These are phyloP conservation scores for Neospermospora avenae DNA, from an alignment of 2,329 filamentous ascomycete species.

Conservation along the genomic window DNA sequence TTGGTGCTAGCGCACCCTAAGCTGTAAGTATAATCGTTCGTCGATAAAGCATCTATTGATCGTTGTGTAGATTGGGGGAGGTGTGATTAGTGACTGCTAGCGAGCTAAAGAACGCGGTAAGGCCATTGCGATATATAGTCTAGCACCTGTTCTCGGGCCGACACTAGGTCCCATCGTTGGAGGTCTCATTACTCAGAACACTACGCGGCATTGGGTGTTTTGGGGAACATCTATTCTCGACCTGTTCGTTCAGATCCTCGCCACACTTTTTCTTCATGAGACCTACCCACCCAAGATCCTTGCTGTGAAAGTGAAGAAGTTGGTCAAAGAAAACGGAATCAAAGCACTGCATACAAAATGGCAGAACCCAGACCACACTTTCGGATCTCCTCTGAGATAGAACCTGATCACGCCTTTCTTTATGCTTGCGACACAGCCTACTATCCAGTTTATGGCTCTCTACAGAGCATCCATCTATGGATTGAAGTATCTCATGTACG, in stretches of 20 bases:
- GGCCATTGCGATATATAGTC: slow-evolving; percentile 34
- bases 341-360: slow-evolving; percentile 45
- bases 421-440: slow-evolving; percentile 48
- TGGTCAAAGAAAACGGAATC: slow-evolving; percentile 51
- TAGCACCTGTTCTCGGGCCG: slow-evolving; percentile 27
- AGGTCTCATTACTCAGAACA: slow-evolving; percentile 44
- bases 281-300: slow-evolving; percentile 48
- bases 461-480: slow-evolving; percentile 51
- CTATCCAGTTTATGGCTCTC: slow-evolving; percentile 48
- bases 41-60: no score
- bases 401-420: slow-evolving; percentile 45
- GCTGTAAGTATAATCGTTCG: no score
- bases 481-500: slow-evolving; percentile 46
- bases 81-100: slow-evolving; percentile 44
- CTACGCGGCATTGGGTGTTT: slow-evolving; percentile 51
- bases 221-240: slow-evolving; percentile 45
- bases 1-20: no score
- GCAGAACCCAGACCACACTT: slow-evolving; percentile 40
- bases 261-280: slow-evolving; percentile 41
- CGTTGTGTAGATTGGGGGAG: slow-evolving; percentile 37
- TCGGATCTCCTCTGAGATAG: slow-evolving; percentile 36
- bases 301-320: slow-evolving; percentile 38
- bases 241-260: slow-evolving; percentile 41
- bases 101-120: slow-evolving; percentile 43
- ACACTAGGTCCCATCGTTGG: slow-evolving; percentile 44